Percentiles rank a stretch among this genome's conserved stretches.
Conservation (phyloP, 345 rosid species). For the Excoecaria cochinchinensis region DNA sequence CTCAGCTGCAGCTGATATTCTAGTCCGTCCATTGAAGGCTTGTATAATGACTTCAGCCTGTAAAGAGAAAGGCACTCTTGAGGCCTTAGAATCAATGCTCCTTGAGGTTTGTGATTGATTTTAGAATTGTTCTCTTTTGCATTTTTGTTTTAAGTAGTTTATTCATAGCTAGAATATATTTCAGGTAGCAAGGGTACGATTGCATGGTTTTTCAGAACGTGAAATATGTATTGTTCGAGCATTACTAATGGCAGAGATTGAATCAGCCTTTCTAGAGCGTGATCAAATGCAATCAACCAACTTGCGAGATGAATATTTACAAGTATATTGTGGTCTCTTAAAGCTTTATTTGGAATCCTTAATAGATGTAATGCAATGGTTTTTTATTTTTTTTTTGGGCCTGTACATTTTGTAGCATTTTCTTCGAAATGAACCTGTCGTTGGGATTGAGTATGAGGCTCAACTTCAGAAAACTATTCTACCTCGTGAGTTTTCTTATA, state of each 20-base stretch:
- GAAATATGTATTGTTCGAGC: conserved; percentile 83
- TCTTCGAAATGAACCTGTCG: conserved; percentile 76
- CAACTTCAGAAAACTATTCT: conserved; percentile 85
- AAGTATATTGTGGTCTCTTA: conserved; percentile 41
- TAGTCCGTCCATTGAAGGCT: conserved; percentile 76
- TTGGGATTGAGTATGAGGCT: conserved; percentile 85
- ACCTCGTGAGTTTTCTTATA: conserved; percentile 61
- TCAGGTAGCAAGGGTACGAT: conserved; percentile 83
- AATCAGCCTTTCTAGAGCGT: conserved; percentile 94
- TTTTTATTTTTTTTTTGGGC: neutral
- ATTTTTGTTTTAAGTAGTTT: conserved; percentile 1
- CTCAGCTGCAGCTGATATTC: conserved; percentile 75
- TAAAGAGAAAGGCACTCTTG: conserved; percentile 77
- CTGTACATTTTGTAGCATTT: conserved; percentile 53
- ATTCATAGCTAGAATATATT: conserved; percentile 23
- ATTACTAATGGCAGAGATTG: conserved; percentile 78
- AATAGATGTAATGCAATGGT: neutral
- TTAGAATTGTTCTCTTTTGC: neutral
- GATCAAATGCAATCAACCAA: conserved; percentile 89
- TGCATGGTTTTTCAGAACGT: conserved; percentile 91
- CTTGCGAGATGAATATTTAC: conserved; percentile 82
- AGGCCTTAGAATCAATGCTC: conserved; percentile 85
- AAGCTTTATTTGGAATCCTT: conserved; percentile 2
- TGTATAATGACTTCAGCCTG: conserved; percentile 75
- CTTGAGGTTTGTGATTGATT: conserved; percentile 54